Conservation (phyloP, 495 filamentous ascomycete genomes). For the Penicillium nucicola region DNA sequence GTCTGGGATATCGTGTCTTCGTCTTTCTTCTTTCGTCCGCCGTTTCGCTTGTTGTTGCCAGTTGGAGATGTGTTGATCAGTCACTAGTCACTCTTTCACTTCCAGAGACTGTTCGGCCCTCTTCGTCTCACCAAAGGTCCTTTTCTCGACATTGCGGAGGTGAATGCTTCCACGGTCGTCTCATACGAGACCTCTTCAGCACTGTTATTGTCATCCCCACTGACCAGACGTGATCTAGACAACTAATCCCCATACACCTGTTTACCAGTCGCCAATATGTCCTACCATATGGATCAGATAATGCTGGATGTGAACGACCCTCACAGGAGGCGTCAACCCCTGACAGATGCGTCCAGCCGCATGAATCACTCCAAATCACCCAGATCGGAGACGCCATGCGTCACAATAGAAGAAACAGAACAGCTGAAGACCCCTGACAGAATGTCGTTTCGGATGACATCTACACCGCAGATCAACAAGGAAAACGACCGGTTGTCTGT, state of each 20-base stretch:
- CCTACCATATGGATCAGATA: constrained; percentile 12
- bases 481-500: constrained; percentile 55
- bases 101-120: constrained; percentile 4
- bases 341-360: constrained; percentile 47
- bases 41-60: too few relatives aligned
- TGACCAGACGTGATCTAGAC: neutral
- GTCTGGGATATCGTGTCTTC: too few relatives aligned
- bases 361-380: constrained; percentile 38
- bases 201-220: neutral
- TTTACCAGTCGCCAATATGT: neutral
- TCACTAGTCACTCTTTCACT: constrained; percentile 12
- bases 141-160: neutral
- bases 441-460: constrained; percentile 37
- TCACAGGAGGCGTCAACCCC: constrained; percentile 40
- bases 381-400: constrained; percentile 20
- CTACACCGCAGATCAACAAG: constrained; percentile 33
- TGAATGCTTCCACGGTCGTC: neutral
- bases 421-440: constrained; percentile 29
- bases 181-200: neutral
- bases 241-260: neutral
- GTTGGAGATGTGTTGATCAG: constrained; percentile 2
- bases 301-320: constrained; percentile 19
- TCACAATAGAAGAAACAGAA: constrained; percentile 23
- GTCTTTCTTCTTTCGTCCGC: too few relatives aligned
- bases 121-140: constrained; percentile 8